These are phyloP conservation scores for Hippophae gyantsensis DNA, from an alignment of 306 rosid genomes.

Conservation along the genomic window DNA sequence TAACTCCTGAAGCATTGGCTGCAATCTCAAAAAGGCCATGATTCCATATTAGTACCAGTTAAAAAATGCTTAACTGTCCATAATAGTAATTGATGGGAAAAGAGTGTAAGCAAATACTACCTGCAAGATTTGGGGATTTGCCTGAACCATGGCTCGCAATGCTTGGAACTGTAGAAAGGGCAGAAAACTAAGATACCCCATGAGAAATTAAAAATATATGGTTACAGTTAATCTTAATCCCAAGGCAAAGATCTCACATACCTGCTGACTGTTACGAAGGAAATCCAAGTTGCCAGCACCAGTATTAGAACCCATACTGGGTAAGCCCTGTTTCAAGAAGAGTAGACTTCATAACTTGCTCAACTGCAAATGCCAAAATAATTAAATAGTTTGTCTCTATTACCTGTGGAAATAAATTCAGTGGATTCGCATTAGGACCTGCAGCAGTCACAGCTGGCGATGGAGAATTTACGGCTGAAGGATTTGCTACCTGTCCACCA, in stretches of 20 bases:
- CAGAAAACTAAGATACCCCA: background rate
- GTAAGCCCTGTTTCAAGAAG: slow-evolving; percentile 32
- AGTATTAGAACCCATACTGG: slow-evolving; percentile 26
- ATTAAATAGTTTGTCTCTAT: background rate
- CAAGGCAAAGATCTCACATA: background rate
- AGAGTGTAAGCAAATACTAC: slow-evolving; percentile 12
- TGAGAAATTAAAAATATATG: background rate
- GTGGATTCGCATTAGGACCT: slow-evolving; percentile 38
- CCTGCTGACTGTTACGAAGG: slow-evolving; percentile 40
- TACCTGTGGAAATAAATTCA: slow-evolving; percentile 40
- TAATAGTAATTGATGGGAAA: background rate
- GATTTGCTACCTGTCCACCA: slow-evolving; percentile 13
- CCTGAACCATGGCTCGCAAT: slow-evolving; percentile 39
- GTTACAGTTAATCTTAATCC: background rate
- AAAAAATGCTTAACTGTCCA: background rate
- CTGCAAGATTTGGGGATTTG: slow-evolving; percentile 36
- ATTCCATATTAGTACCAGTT: background rate
- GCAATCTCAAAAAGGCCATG: slow-evolving; percentile 1
- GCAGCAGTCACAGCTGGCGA: slow-evolving; percentile 16
- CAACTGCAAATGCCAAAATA: background rate
- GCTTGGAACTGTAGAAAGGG: slow-evolving; percentile 29
- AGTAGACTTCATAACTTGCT: background rate
- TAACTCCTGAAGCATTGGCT: slow-evolving; percentile 44
- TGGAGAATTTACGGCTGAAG: slow-evolving; percentile 15
- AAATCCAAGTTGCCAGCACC: slow-evolving; percentile 35